Conservation (phyloP, 1,284 basidiomycete genomes). For the Cerrena zonata region DNA sequence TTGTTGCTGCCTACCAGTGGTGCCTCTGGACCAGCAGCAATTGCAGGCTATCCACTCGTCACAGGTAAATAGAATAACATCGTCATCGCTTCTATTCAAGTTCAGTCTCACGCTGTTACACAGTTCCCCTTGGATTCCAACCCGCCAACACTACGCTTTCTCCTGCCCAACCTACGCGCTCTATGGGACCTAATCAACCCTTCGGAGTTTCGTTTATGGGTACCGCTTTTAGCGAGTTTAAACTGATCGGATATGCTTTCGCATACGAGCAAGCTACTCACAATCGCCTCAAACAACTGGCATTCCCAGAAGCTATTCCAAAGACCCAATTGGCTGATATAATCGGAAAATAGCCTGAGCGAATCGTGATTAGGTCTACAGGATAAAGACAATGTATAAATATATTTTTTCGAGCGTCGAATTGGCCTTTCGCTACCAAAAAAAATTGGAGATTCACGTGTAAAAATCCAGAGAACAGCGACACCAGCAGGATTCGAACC, state of each 20-base stretch:
- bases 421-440: not conserved
- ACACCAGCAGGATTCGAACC: constrained; percentile 23
- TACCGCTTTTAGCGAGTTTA: constrained; percentile 45
- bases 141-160: constrained; percentile 29
- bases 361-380: not conserved
- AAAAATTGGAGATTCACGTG: too few species aligned
- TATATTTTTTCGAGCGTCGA: too few species aligned
- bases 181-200: constrained; percentile 37
- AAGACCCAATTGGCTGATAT: constrained; percentile 45
- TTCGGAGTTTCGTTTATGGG: constrained; percentile 48
- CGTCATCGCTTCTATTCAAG: not conserved
- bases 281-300: constrained; percentile 35
- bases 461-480: not conserved
- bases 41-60: constrained; percentile 39
- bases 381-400: not conserved
- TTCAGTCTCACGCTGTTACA: not conserved
- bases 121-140: constrained; percentile 46
- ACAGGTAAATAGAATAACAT: constrained; percentile 23
- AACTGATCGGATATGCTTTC: constrained; percentile 44
- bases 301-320: constrained; percentile 43
- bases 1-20: constrained; percentile 36
- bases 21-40: constrained; percentile 30
- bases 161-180: constrained; percentile 29
- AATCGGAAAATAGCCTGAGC: constrained; percentile 16
- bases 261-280: constrained; percentile 53